A percentile compares a stretch with the other conserved stretches of the same genome.
Evolutionary conservation across 164 flowering plant species (phyloP).

Genomic region (Annona squamosa): DNA sequence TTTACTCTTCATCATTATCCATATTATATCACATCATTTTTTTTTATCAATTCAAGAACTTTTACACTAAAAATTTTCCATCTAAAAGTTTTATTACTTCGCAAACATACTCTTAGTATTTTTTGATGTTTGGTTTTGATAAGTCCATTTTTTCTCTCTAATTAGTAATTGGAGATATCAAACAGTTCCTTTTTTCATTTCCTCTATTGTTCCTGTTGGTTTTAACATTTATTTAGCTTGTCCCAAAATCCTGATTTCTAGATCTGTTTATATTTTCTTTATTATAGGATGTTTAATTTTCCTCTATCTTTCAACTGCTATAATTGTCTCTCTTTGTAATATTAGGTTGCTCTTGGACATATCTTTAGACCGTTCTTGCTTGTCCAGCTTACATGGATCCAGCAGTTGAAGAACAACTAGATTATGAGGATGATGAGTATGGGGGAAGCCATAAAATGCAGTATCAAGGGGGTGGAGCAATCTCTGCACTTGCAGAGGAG

Average conservation of each 20-base stretch:
- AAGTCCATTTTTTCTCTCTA: too few species aligned
- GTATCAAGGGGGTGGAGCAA: slow-evolving; percentile 69
- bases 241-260: background rate
- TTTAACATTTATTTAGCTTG: background rate
- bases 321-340: background rate
- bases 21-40: too few species aligned
- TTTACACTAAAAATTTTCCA: too few species aligned
- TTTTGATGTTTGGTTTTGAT: too few species aligned
- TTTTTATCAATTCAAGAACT: too few species aligned
- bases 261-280: background rate
- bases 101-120: too few species aligned
- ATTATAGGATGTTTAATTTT: background rate
- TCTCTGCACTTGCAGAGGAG: slow-evolving; percentile 68
- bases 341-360: slow-evolving; percentile 2
- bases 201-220: background rate
- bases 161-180: background rate
- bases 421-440: slow-evolving; percentile 69
- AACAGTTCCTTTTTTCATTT: too few species aligned
- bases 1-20: too few species aligned
- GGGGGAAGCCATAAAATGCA: slow-evolving; percentile 55
- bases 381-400: slow-evolving; percentile 38
- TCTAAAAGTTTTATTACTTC: too few species aligned
- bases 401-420: slow-evolving; percentile 62
- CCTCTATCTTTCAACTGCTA: background rate
- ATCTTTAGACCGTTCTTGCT: slow-evolving; percentile 6